A percentile compares a stretch with the other conserved stretches of the same genome.
Conservation (phyloP, 345 rosid genomes). For the Erodium maritimum region DNA sequence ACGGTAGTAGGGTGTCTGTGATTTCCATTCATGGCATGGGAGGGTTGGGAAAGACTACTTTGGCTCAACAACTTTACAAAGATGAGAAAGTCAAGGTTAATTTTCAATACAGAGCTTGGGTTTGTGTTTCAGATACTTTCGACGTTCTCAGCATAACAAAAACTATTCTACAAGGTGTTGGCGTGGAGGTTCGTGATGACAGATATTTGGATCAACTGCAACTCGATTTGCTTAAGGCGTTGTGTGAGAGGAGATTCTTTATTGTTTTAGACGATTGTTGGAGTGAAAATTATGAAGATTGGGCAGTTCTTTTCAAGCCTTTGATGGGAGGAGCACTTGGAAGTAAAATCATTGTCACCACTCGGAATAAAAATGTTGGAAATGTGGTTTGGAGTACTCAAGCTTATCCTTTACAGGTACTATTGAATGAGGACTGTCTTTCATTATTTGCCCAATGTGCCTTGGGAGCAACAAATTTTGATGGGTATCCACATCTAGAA, state of each 20-base stretch:
- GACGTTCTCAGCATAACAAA: background rate
- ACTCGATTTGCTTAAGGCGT: background rate
- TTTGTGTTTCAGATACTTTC: slow-evolving; percentile 4
- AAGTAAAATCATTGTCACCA: slow-evolving; percentile 34
- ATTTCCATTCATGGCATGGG: background rate
- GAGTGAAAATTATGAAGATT: slow-evolving; percentile 1
- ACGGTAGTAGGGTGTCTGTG: background rate
- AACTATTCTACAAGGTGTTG: background rate
- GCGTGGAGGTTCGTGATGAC: background rate
- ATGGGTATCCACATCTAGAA: slow-evolving; percentile 12
- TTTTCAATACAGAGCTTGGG: background rate
- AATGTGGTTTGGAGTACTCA: slow-evolving; percentile 10
- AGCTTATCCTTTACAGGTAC: slow-evolving; percentile 10
- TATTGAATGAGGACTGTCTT: slow-evolving; percentile 29
- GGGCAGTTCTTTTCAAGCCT: background rate
- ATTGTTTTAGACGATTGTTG: slow-evolving; percentile 7
- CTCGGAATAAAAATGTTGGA: slow-evolving; percentile 24
- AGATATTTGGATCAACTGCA: background rate
- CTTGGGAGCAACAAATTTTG: slow-evolving; percentile 4
- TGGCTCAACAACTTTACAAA: background rate
- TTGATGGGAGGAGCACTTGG: background rate
- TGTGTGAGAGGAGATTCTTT: slow-evolving; percentile 1
- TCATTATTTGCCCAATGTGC: slow-evolving; percentile 12
- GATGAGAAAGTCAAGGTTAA: background rate
- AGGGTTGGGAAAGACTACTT: background rate